Evolutionary conservation across 257 asterid species (phyloP), one percentile per base, ranked within the genome.

Genomic region (Linaria vulgaris): DNA sequence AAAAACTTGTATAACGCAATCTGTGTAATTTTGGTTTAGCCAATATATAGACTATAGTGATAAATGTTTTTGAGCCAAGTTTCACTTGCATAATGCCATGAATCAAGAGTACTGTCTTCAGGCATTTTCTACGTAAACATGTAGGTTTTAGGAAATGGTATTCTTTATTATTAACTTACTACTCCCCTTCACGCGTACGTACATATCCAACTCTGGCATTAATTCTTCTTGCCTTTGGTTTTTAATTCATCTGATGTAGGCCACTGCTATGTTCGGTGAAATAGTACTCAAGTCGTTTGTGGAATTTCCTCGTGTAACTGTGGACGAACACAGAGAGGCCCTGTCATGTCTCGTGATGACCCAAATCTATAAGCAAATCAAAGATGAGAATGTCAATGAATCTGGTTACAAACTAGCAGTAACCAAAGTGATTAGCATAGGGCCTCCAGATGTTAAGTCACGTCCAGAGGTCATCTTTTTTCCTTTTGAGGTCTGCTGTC

Each of bases 371-470:
- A 51, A 59, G 63, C 79, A 73, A 34, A 71, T 88, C 16, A 70
- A 78, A 21, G 13, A 23, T 12, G 8, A 20, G 19, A 82, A 63
- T 56, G 87, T 84, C 56, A 62, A 67, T 34, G 78, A 76, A 59
- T 55, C 24, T 50, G 96, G 95, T 44, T 91, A 88, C 83, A 64
- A 80, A 15, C 80, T 85, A 54, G 77, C 86, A 17, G 87, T 91
- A 49, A 88, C 95, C 24, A 74, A 82, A 66, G 46, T 88, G 74
- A 69, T 76, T 61, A 73, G 82, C 58, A 83, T 91, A 74, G 88
- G 85, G 48, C 69, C 50, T 25, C 94, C 76, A 24, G 68, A 75
- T 30, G 60, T 52, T 37, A 64, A 20, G 41, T 63, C 25, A 52
- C 20, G 34, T 73, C 64, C 72, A 6, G 51, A 25, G 11, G 43